Evolutionary conservation across 2,329 filamentous ascomycete species (phyloP).

Genomic region (Dissoconium aciculare): DNA sequence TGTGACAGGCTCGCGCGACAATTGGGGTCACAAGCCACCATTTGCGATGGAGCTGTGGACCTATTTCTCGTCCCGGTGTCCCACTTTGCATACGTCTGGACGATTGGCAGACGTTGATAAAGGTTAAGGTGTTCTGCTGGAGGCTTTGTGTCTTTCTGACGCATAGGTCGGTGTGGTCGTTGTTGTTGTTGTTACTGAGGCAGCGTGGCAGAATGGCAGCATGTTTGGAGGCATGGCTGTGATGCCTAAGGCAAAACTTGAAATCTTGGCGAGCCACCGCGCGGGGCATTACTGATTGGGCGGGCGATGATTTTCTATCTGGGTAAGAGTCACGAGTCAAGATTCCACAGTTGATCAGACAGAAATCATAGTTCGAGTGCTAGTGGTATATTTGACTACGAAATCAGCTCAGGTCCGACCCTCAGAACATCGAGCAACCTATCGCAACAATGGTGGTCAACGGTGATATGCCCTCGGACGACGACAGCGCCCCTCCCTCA

Average conservation of each 20-base stretch:
- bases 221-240: too few relatives aligned
- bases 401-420: not conserved
- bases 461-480: slow-evolving; percentile 39
- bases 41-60: too few relatives aligned
- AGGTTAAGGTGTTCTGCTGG: too few relatives aligned
- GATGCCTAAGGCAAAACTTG: not conserved
- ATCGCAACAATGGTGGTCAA: slow-evolving; percentile 39
- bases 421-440: not conserved
- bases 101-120: too few relatives aligned
- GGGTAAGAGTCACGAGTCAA: not conserved
- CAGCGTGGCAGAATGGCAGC: too few relatives aligned
- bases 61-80: too few relatives aligned
- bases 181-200: too few relatives aligned
- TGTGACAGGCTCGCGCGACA: too few relatives aligned
- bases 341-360: not conserved
- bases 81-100: too few relatives aligned
- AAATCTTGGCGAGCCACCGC: not conserved
- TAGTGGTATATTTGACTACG: not conserved
- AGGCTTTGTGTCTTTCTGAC: too few relatives aligned
- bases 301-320: not conserved
- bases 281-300: not conserved
- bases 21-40: too few relatives aligned
- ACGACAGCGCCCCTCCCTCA: slow-evolving; percentile 39
- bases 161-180: too few relatives aligned
- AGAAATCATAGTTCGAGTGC: not conserved